Percentiles rank a stretch among this genome's conserved stretches.
Evolutionary conservation across 495 filamentous ascomycete genomes (phyloP).

Genomic region (Sphaerosporella brunnea): DNA sequence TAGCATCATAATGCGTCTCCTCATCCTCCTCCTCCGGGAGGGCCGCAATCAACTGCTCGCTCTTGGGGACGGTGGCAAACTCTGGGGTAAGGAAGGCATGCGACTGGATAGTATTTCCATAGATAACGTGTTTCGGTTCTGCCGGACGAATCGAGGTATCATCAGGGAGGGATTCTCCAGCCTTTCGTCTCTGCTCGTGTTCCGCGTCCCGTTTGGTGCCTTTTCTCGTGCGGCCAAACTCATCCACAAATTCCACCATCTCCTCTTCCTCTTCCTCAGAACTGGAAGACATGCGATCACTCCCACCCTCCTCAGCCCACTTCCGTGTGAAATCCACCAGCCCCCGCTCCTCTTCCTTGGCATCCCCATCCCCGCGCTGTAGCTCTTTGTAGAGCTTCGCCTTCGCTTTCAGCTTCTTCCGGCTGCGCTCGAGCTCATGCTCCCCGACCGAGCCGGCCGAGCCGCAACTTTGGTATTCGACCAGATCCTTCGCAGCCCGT

Average conservation of each 20-base stretch:
- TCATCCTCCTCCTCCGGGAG: conserved; percentile 29
- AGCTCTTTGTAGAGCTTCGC: conserved; percentile 65
- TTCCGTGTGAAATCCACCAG: conserved; percentile 89
- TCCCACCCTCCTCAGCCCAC: conserved; percentile 50
- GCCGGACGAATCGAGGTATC: conserved; percentile 34
- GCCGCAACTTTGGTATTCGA: too few relatives aligned
- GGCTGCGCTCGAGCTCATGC: conserved; percentile 37
- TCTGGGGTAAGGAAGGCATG: conserved; percentile 49
- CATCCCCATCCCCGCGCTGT: conserved; percentile 42
- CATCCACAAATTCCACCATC: conserved; percentile 66
- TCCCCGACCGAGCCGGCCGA: conserved; percentile 4
- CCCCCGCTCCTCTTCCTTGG: conserved; percentile 29
- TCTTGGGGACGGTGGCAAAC: conserved; percentile 12
- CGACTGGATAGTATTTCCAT: conserved; percentile 63
- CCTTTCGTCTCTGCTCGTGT: conserved; percentile 33
- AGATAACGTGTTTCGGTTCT: conserved; percentile 54
- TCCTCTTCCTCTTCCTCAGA: conserved; percentile 35
- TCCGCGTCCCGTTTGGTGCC: conserved; percentile 48
- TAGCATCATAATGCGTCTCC: conserved; percentile 73
- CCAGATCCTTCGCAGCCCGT: conserved; percentile 18
- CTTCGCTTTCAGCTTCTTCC: conserved; percentile 72
- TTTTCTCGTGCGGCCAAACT: conserved; percentile 62
- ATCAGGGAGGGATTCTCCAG: too few relatives aligned
- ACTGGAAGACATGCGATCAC: conserved; percentile 14
- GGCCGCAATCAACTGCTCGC: conserved; percentile 1